Evolutionary conservation across 2,329 filamentous ascomycete species (phyloP).

Genomic region (Pseudocercospora ulei): DNA sequence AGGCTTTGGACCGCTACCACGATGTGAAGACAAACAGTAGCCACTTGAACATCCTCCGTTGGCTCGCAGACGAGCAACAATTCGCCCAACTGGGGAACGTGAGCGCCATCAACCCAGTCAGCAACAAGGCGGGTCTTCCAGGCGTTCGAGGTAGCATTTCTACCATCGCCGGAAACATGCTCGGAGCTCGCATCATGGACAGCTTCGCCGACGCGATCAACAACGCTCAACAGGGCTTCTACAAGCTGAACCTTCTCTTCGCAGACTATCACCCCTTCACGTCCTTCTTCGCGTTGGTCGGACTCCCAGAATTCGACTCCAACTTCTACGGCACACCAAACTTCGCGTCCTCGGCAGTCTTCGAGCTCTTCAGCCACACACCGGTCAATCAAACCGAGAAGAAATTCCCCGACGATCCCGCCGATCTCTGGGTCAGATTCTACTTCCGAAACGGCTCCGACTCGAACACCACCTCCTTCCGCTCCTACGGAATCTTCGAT

Average conservation of each 20-base stretch:
- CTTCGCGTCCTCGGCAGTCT: constrained; percentile 43
- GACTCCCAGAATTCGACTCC: constrained; percentile 35
- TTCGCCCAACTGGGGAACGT: constrained; percentile 41
- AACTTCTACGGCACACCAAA: constrained; percentile 45
- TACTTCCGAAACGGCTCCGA: constrained; percentile 49
- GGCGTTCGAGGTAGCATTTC: constrained; percentile 34
- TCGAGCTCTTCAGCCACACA: constrained; percentile 45
- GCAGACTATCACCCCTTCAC: constrained; percentile 44
- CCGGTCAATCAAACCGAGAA: constrained; percentile 9
- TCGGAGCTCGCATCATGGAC: constrained; percentile 32
- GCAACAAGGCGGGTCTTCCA: constrained; percentile 23
- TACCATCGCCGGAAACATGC: constrained; percentile 35
- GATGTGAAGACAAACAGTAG: constrained; percentile 21
- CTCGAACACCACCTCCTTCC: constrained; percentile 29
- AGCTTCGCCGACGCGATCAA: constrained; percentile 31
- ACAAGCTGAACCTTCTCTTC: constrained; percentile 39
- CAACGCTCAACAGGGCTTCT: constrained; percentile 22
- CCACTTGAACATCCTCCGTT: constrained; percentile 32
- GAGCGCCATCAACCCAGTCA: constrained; percentile 28
- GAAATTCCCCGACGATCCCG: constrained; percentile 34
- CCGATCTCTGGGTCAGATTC: constrained; percentile 48
- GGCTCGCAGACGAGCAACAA: constrained; percentile 43
- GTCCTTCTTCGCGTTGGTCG: constrained; percentile 43
- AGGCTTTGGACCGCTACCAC: constrained; percentile 30
- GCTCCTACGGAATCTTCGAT: constrained; percentile 46